Base-by-base conservation (phyloP, 495 filamentous ascomycete genomes). In the Aspergillus coremiiformis region DNA sequence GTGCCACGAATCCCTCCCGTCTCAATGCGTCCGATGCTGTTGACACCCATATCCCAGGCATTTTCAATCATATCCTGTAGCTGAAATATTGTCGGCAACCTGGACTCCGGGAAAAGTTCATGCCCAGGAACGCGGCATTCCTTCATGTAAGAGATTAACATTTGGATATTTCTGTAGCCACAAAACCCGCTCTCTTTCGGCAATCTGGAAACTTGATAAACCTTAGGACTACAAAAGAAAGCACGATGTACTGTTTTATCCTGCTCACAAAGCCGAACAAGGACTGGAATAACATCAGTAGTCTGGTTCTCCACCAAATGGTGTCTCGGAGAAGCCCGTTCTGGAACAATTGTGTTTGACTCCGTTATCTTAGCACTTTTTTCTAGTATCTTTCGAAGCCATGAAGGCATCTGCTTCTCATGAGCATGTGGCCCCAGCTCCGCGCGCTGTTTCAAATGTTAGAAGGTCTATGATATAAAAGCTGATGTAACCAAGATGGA, bases 131-230 rank as follows among this genome's bases (percentile, higher is more conserved):
- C 70, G 35, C 72, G 62, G 7, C 81, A 67, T 26, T 76, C 76
- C 44, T 80, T 76, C 29, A 97, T 79, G 63, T 87, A 92, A 3
- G 90, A 91, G 15, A 84, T 71, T 52, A 96, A 62, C 89, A 96
- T 95, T 60, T 98, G 93, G 35, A 96, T 95, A 65, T 96, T 98
- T 9, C 93, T 78, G 61, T 96, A 98, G n/a, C 93, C 93, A 68
- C 93, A 98, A 69, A 97, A 98, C 1, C 89, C 89, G 29, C 91
- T 86, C 67, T 95, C 90, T 30, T 73, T 78, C 9, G 76, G 75
- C 32, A 95, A 74, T 58, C 95, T 96, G 43, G 84, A 85, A 15
- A 98, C 78, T 62, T 96, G 91, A 32, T 81, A 79, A 1, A 88
- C 85, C 23, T 72, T 74, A 6, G 87, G 78, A 55, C 89, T 81